Base-by-base conservation (phyloP, 1,284 basidiomycete genomes). In the Cutaneotrichosporon cavernicola region DNA sequence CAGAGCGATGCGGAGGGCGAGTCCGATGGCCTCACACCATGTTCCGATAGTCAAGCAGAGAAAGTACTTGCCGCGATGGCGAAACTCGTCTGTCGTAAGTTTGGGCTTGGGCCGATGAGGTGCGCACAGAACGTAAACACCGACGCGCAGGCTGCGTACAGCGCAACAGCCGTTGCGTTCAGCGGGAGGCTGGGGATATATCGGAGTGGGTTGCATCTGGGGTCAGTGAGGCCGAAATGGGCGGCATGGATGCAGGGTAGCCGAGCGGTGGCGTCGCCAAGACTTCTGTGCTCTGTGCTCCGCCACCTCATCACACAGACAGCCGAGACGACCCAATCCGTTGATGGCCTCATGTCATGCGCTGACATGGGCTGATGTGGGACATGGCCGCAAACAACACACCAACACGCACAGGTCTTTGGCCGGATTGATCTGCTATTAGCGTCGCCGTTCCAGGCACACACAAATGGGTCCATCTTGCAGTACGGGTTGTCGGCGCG, bases 101-200 rank as follows among this genome's bases (percentile, higher is more conserved):
- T 18, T 6, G 5, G 32, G 43, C 21, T 18, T 6, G 5, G 32
- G 43, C 21, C 5, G 36, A 9, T 38, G 34, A 46, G 1, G 43
- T 18, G 18, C 18, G 18, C 82, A 72, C 82, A 81, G 60, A 79
- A 82, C 3, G 84, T 82, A 71, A 89, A 84, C 1, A 79, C 66
- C 26, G 87, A 64, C n/a, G 84, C 87, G 10, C 83, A 82, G 1
- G 80, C n/a, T 31, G 87, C 70, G 53, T 88, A 81, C 16, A 88
- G 78, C 46, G 76, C 75, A 56, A 87, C 82, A 7, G 86, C 84
- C 46, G 88, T 77, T 11, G 78, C 84, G 1, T 88, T 87, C 43
- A 86, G 74, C 4, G 82, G 77, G 71, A 88, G 85, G 49, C 81
- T 84, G 3, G 86, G 82, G 58, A 89, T 87, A 71, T 89, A 90